Base-by-base conservation (phyloP, 2,329 filamentous ascomycete species). In the Pseudogymnoascus sp. region DNA sequence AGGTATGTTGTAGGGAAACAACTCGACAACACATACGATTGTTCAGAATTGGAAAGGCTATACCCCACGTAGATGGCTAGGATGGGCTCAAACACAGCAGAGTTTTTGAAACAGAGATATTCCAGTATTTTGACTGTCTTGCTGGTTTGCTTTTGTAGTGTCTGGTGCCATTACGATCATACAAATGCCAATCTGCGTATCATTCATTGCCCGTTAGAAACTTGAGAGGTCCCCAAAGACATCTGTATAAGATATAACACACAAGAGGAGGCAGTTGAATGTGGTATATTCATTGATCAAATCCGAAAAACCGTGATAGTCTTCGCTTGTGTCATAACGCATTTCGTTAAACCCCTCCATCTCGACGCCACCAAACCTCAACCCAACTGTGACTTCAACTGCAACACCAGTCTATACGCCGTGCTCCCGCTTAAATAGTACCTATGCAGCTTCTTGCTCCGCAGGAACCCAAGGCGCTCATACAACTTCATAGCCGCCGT, bases 341-440 rank as follows among this genome's bases (percentile, higher is more conserved):
- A 36, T 56, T 34, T 56, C 50, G 28, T 56, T 36, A 36, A 56
- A 12, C 50, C 16, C 10, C 28, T 34, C 50, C 18, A 34, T 56
- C 21, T n/a, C 10, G 23, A 53, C 3, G 14, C 23, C 25, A 4
- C 25, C 46, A 1, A 36, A 56, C 50, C 50, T 56, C 25, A 56
- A 14, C 50, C 50, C 18, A 60, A 14, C 59, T 60, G 34, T 25
- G 36, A 40, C 59, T 73, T 74, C 64, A 74, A 66, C 64, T 73
- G 88, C 38, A 99, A 76, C 5, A 97, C 87, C 61, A 99, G 79
- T 44, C 95, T 84, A 74, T 95, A 99, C 1, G 95, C 95, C 63
- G 92, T 96, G 73, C 91, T 99, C 10, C 95, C 95, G 72, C 97
- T 99, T 42, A 99, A 79, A 70, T 99, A 99, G 73, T 99, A 99